Evolutionary conservation across 2,329 filamentous ascomycete genomes (phyloP).

Genomic region (Aureobasidium sp.): DNA sequence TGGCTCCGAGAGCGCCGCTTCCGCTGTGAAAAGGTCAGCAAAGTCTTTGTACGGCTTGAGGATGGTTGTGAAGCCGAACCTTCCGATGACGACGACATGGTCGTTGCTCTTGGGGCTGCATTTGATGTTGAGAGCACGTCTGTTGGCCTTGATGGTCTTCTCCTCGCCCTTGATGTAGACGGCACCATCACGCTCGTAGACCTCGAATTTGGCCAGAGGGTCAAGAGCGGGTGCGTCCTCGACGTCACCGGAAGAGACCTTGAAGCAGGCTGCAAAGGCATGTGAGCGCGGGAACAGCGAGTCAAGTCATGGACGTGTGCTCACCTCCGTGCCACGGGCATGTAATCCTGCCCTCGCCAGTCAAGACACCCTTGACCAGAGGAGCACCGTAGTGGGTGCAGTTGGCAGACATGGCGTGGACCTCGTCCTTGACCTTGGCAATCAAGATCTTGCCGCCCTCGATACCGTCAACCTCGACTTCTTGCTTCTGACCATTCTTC

Average conservation of each 20-base stretch:
- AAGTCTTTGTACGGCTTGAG: background rate
- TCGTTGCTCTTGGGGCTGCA: slow-evolving; percentile 50
- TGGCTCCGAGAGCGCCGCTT: slow-evolving; percentile 70
- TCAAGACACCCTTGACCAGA: slow-evolving; percentile 76
- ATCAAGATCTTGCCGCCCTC: slow-evolving; percentile 80
- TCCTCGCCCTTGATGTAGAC: slow-evolving; percentile 82
- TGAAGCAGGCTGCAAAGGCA: slow-evolving; percentile 89
- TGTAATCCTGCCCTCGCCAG: slow-evolving; percentile 72
- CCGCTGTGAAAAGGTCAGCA: slow-evolving; percentile 45
- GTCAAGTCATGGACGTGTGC: slow-evolving; percentile 22
- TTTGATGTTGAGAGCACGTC: slow-evolving; percentile 66
- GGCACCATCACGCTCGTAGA: slow-evolving; percentile 71
- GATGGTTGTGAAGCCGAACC: slow-evolving; percentile 34
- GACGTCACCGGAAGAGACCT: slow-evolving; percentile 79
- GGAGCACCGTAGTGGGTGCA: slow-evolving; percentile 93
- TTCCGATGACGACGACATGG: slow-evolving; percentile 78
- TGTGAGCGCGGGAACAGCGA: slow-evolving; percentile 18
- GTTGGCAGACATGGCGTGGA: slow-evolving; percentile 74
- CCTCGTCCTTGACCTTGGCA: slow-evolving; percentile 66
- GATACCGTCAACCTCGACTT: slow-evolving; percentile 85
- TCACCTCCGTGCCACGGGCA: slow-evolving; percentile 95
- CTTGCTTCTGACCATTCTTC: slow-evolving; percentile 73
- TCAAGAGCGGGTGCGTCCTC: slow-evolving; percentile 92
- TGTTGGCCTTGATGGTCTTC: slow-evolving; percentile 66
- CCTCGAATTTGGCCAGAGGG: slow-evolving; percentile 72